Evolutionary conservation across 768 basidiomycete genomes (phyloP).

Genomic region (Russula foetens): DNA sequence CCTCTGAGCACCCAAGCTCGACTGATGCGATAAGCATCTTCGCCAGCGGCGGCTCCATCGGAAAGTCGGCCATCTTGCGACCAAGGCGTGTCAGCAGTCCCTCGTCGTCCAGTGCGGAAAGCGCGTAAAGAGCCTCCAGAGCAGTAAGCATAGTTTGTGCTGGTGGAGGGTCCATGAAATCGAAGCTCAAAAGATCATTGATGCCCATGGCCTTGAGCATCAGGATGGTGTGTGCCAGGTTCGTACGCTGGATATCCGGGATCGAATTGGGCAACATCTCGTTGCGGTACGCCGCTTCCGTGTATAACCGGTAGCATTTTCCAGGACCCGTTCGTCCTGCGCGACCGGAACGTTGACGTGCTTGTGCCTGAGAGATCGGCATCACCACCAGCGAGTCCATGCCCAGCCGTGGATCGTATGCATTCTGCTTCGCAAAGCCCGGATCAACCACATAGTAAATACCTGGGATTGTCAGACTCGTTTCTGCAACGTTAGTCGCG

Average conservation of each 20-base stretch:
- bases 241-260: slow-evolving; percentile 95
- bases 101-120: slow-evolving; percentile 95
- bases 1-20: slow-evolving; percentile 95
- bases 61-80: slow-evolving; percentile 99
- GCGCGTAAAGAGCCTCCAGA: slow-evolving; percentile 85
- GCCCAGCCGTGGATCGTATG: slow-evolving; percentile 92
- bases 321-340: slow-evolving; percentile 98
- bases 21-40: slow-evolving; percentile 99
- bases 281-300: slow-evolving; percentile 96
- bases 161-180: slow-evolving; percentile 99
- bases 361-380: slow-evolving; percentile 98
- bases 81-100: slow-evolving; percentile 90
- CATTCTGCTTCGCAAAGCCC: slow-evolving; percentile 98
- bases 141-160: slow-evolving; percentile 96
- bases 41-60: slow-evolving; percentile 91
- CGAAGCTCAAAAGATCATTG: slow-evolving; percentile 95
- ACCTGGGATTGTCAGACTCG: slow-evolving; percentile 94
- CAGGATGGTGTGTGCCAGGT: slow-evolving; percentile 85
- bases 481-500: slow-evolving; percentile 99
- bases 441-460: slow-evolving; percentile 99
- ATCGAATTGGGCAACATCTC: slow-evolving; percentile 98
- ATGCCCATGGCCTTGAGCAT: slow-evolving; percentile 99
- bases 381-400: slow-evolving; percentile 99
- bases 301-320: slow-evolving; percentile 96
- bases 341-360: slow-evolving; percentile 90